These are phyloP conservation scores for Grammothele lineata DNA, from an alignment of 768 basidiomycete genomes.

Conservation along the genomic window DNA sequence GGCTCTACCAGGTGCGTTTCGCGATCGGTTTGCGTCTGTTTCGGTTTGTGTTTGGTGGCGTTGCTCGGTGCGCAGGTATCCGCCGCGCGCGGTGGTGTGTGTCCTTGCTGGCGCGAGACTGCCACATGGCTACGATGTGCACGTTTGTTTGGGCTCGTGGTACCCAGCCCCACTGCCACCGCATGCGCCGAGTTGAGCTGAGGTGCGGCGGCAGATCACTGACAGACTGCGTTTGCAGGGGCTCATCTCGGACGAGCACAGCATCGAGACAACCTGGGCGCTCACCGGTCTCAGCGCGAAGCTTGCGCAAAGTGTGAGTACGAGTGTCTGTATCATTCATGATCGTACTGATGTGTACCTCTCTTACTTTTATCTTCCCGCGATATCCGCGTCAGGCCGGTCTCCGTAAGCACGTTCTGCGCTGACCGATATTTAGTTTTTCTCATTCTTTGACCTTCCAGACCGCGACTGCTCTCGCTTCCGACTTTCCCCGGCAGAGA, in stretches of 20 bases:
- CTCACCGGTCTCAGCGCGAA: constrained; percentile 58
- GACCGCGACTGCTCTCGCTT: constrained; percentile 74
- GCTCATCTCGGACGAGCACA: constrained; percentile 60
- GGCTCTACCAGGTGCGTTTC: constrained; percentile 46
- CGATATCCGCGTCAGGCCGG: constrained; percentile 17
- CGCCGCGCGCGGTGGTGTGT: too few relatives aligned
- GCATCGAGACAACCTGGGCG: constrained; percentile 35
- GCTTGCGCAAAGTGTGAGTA: constrained; percentile 57
- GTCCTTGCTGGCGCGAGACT: too few relatives aligned
- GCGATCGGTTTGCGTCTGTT: too few relatives aligned
- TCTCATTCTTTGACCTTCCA: constrained; percentile 24
- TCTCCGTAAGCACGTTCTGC: constrained; percentile 39
- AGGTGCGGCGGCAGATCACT: too few relatives aligned
- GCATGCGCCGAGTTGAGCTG: too few relatives aligned
- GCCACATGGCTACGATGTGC: background rate
- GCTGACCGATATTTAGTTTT: constrained; percentile 23
- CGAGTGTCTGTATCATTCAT: background rate
- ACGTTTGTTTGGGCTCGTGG: too few relatives aligned
- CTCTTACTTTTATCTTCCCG: constrained; percentile 50
- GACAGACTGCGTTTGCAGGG: too few relatives aligned
- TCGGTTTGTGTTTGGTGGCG: too few relatives aligned
- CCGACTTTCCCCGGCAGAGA: constrained; percentile 55
- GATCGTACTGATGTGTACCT: constrained; percentile 36
- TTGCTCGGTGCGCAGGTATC: too few relatives aligned
- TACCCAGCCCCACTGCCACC: too few relatives aligned